Evolutionary conservation across 768 basidiomycete species (phyloP).

Genomic region (Phylloporus sp.): DNA sequence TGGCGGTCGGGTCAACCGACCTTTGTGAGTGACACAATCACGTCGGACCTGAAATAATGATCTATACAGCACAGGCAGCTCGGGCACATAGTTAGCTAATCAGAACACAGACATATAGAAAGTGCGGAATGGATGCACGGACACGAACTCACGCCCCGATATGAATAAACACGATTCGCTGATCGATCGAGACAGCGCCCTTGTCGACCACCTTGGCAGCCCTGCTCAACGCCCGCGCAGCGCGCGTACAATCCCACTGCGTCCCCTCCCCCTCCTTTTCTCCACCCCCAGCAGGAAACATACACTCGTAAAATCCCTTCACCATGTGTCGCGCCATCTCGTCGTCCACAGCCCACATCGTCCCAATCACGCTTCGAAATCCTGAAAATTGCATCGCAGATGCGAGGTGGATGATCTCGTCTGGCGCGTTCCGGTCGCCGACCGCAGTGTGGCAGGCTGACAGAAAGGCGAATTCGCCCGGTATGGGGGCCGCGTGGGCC

Average conservation of each 20-base stretch:
- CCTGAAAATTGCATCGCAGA: constrained; percentile 34
- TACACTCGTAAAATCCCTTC: constrained; percentile 17
- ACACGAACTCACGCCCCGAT: constrained; percentile 17
- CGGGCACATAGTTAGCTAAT: too few species aligned
- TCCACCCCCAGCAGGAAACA: constrained; percentile 5
- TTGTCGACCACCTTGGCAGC: constrained; percentile 21
- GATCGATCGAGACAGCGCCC: constrained; percentile 18
- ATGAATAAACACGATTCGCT: constrained; percentile 27
- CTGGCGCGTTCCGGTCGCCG: constrained; percentile 19
- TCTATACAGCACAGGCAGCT: too few species aligned
- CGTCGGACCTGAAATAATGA: too few species aligned
- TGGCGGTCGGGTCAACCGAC: too few species aligned
- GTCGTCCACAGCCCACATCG: constrained; percentile 32
- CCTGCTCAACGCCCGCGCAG: constrained; percentile 17
- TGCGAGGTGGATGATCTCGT: constrained; percentile 34
- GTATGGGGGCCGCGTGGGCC: too few species aligned
- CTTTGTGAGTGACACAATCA: too few species aligned
- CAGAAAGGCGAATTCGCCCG: constrained; percentile 28
- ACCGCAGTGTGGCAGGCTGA: constrained; percentile 33
- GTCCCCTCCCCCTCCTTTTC: neutral
- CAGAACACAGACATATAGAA: neutral
- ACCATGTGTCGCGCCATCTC: constrained; percentile 18
- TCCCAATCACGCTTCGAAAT: constrained; percentile 33
- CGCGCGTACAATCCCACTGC: constrained; percentile 11
- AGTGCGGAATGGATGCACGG: too few species aligned